These are phyloP conservation scores for Acer campestre DNA, from an alignment of 345 rosid species.

Conservation along the genomic window DNA sequence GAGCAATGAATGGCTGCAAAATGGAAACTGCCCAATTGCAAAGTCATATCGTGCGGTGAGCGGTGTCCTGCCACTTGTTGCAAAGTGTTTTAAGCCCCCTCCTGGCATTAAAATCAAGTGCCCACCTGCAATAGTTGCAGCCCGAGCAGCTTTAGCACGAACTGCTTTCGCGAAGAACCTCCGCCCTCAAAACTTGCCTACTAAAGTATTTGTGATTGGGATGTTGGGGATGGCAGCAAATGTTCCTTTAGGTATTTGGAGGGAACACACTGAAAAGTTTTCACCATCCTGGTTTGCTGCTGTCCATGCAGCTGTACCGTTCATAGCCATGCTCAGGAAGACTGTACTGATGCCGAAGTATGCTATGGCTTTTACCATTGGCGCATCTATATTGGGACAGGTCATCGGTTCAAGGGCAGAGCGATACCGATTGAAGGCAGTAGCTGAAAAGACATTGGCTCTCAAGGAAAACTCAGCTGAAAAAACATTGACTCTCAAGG, in stretches of 20 bases:
- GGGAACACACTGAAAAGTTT: constrained; percentile 87
- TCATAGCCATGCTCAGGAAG: constrained; percentile 90
- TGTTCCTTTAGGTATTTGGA: constrained; percentile 92
- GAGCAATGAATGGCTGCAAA: constrained; percentile 85
- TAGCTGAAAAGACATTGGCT: constrained; percentile 44
- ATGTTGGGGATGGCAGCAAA: constrained; percentile 95
- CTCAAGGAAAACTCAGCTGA: constrained; percentile 27
- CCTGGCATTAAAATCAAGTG: constrained; percentile 68
- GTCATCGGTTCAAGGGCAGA: constrained; percentile 98
- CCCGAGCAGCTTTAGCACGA: constrained; percentile 84
- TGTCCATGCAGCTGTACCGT: constrained; percentile 94
- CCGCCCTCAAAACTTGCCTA: constrained; percentile 89
- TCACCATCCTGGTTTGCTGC: constrained; percentile 90
- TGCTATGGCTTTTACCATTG: constrained; percentile 94
- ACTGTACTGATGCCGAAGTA: constrained; percentile 89
- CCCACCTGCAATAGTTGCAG: constrained; percentile 83
- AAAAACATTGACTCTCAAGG: constrained; percentile 33
- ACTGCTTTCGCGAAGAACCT: constrained; percentile 92
- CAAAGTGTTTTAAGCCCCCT: constrained; percentile 80
- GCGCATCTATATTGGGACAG: constrained; percentile 85
- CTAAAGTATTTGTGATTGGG: constrained; percentile 80
- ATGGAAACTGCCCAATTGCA: constrained; percentile 90
- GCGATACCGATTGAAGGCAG: constrained; percentile 64
- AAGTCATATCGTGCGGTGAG: constrained; percentile 88
- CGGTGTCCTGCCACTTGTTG: constrained; percentile 76